A percentile compares a stretch with the other conserved stretches of the same genome.
Conservation (phyloP, 305 asterid species). For the Fraxinus ornus region DNA sequence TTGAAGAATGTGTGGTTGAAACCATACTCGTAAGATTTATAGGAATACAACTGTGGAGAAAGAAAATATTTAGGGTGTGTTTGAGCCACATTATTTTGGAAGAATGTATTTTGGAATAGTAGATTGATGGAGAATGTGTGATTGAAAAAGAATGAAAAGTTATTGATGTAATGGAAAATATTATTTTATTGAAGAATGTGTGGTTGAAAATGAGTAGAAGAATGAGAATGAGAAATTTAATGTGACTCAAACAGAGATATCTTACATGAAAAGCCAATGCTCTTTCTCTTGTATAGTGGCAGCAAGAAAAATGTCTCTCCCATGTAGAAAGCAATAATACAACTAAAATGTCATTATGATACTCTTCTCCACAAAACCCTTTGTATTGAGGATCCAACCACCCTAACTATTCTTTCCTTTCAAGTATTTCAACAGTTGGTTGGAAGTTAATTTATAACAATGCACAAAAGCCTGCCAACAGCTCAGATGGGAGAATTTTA, state of each 20-base stretch:
- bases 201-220: no score
- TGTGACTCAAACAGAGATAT: background rate
- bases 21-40: no score
- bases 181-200: no score
- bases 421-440: constrained; percentile 35
- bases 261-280: background rate
- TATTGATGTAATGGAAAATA: no score
- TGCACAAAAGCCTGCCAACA: background rate
- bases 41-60: no score
- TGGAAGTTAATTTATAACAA: constrained; percentile 5
- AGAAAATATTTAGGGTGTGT: no score
- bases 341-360: constrained; percentile 19
- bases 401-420: constrained; percentile 43
- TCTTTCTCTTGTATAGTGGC: background rate
- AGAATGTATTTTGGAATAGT: no score
- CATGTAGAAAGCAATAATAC: constrained; percentile 9
- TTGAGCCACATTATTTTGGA: no score
- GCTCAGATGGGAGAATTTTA: constrained; percentile 13
- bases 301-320: background rate
- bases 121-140: no score
- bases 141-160: no score
- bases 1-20: no score
- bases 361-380: background rate
- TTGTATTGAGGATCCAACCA: constrained; percentile 20
- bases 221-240: no score